Conservation (phyloP, 2,329 filamentous ascomycete genomes). For the Hirsutella thompsonii region DNA sequence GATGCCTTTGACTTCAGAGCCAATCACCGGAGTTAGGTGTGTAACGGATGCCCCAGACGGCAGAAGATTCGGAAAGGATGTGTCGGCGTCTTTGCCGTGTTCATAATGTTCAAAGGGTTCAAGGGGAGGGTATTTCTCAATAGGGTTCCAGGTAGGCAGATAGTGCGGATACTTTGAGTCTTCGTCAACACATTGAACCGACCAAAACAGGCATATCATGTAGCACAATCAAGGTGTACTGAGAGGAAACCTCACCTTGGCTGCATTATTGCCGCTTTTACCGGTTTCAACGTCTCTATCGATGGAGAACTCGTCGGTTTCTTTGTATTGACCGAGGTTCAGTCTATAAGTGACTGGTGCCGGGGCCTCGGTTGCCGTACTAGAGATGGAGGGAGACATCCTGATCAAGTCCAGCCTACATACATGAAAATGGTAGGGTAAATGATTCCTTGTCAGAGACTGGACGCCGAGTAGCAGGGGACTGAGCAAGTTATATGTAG, state of each 20-base stretch:
- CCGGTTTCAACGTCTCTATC: slow-evolving; percentile 15
- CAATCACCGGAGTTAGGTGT: slow-evolving; percentile 61
- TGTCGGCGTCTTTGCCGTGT: slow-evolving; percentile 63
- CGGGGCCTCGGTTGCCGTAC: slow-evolving; percentile 5
- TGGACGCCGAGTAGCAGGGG: too few relatives aligned
- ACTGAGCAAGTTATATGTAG: too few relatives aligned
- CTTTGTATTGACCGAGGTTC: slow-evolving; percentile 17
- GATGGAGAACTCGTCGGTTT: slow-evolving; percentile 13
- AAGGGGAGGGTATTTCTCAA: slow-evolving; percentile 52
- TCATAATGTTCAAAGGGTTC: slow-evolving; percentile 61
- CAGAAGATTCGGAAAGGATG: slow-evolving; percentile 55
- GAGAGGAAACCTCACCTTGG: slow-evolving; percentile 16
- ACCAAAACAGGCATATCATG: too few relatives aligned
- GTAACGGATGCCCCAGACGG: slow-evolving; percentile 34
- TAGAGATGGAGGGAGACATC: slow-evolving; percentile 12
- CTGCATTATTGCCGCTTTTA: slow-evolving; percentile 13
- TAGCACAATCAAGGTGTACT: too few relatives aligned
- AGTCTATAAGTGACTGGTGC: slow-evolving; percentile 10
- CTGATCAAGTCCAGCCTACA: neutral
- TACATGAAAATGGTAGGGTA: too few relatives aligned
- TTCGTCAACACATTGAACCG: too few relatives aligned
- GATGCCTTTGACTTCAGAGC: slow-evolving; percentile 57
- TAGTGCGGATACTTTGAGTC: slow-evolving; percentile 56
- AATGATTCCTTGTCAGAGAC: too few relatives aligned
- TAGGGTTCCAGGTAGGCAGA: slow-evolving; percentile 56